Percentiles rank a stretch among this genome's conserved stretches.
These are phyloP conservation scores for Rhynchospora tenuis DNA, from an alignment of 176 grass and related monocot species.

Conservation along the genomic window DNA sequence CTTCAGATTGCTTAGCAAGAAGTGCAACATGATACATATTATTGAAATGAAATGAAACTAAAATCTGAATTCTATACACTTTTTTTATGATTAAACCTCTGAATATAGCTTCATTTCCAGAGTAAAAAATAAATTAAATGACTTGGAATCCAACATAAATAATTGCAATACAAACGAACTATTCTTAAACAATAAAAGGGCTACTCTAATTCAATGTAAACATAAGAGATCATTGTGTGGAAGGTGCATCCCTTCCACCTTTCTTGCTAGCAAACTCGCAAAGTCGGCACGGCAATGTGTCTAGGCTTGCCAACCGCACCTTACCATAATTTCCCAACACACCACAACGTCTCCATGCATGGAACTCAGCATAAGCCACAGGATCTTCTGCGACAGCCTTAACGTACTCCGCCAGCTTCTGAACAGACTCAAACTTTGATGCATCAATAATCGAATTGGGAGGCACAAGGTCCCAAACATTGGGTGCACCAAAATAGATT, in stretches of 20 bases:
- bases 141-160: neutral
- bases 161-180: slow-evolving; percentile 1
- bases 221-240: neutral
- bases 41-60: neutral
- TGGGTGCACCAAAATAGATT: slow-evolving; percentile 45
- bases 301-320: slow-evolving; percentile 32
- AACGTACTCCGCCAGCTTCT: slow-evolving; percentile 40
- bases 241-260: slow-evolving; percentile 37
- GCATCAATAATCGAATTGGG: slow-evolving; percentile 50
- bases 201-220: neutral
- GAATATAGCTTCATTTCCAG: neutral
- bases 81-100: neutral
- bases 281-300: slow-evolving; percentile 52
- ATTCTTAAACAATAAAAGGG: neutral
- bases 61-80: neutral
- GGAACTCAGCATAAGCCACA: slow-evolving; percentile 54
- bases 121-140: neutral
- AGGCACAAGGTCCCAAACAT: slow-evolving; percentile 46
- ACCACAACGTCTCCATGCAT: slow-evolving; percentile 53
- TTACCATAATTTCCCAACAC: slow-evolving; percentile 46
- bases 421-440: slow-evolving; percentile 30
- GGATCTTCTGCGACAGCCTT: slow-evolving; percentile 45
- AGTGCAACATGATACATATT: neutral
- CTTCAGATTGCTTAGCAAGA: neutral
- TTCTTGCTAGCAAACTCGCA: slow-evolving; percentile 46